phyloP scores from a whole-genome alignment of 2,329 filamentous ascomycete genomes.

The Claviceps cyperi region DNA sequence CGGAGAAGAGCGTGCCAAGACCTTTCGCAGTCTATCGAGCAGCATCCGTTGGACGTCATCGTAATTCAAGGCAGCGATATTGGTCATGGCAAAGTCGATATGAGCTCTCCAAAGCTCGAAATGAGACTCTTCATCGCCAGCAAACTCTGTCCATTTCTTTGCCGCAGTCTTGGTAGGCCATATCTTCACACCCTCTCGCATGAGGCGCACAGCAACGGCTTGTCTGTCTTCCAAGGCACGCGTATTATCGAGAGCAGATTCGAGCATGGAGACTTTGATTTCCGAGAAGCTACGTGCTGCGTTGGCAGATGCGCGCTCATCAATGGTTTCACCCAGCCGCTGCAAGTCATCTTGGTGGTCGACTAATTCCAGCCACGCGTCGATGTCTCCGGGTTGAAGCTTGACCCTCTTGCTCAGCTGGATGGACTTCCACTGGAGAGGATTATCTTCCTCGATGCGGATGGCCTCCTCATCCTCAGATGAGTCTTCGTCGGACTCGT shows the following conservation, averaged over 20 bases:
- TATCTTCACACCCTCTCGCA: conserved; percentile 58
- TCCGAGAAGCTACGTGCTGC: conserved; percentile 59
- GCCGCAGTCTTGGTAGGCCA: conserved; percentile 53
- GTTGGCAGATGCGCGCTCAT: conserved; percentile 35
- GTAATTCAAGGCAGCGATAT: conserved; percentile 51
- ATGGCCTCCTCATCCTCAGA: conserved; percentile 23
- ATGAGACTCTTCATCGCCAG: conserved; percentile 13
- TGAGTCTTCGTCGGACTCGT: conserved; percentile 34
- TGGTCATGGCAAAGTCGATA: conserved; percentile 58
- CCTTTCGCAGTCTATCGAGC: conserved; percentile 30
- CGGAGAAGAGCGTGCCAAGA: conserved; percentile 5
- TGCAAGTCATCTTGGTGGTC: conserved; percentile 61
- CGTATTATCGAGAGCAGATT: conserved; percentile 55
- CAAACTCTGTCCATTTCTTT: conserved; percentile 48
- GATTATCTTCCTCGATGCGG: conserved; percentile 23
- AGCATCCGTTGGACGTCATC: conserved; percentile 49
- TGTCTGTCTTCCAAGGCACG: conserved; percentile 33
- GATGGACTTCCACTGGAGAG: conserved; percentile 39
- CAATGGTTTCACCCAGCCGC: conserved; percentile 28
- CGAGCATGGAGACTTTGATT: conserved; percentile 66
- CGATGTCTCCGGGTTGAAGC: conserved; percentile 49
- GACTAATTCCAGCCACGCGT: conserved; percentile 67
- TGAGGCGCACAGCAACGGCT: conserved; percentile 49
- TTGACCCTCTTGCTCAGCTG: conserved; percentile 50
- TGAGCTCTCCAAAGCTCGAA: conserved; percentile 60